Evolutionary conservation across 352 stramenopile genomes (phyloP), one percentile per base, ranked within the genome.

Genomic region (Phytopythium delawarense): DNA sequence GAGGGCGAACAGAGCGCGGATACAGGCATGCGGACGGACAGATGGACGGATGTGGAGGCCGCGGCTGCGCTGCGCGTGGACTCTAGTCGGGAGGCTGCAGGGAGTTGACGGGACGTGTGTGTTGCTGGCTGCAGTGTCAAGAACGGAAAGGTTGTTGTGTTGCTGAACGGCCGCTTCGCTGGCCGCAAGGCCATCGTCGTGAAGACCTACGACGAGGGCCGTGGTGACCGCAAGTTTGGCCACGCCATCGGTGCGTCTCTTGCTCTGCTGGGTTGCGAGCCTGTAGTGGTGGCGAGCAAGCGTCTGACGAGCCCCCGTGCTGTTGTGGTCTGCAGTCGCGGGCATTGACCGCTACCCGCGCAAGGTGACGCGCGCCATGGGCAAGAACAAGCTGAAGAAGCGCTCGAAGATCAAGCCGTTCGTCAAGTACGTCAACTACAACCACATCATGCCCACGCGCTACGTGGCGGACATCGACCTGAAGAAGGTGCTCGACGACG

Each of bases 391-490:
- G 90, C 87, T 99, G 50, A 90, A 96, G 72, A 98, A 99, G 88
- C 83, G 94, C 75, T 96, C 91, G 30, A 98, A 98, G 81, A 90
- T 99, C 62, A 99, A 99, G 86, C 97, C 97, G 51, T 99, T 99
- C 79, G 86, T 99, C 57, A 99, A 99, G 87, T 98, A 98, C 84
- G 88, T 99, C 69, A 99, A 99, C 90, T 98, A 98, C 79, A 98
- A 98, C 88, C 98, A 99, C 85, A 91, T 99, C 72, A 99, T 99
- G 94, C 98, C 98, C 63, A 99, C 97, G 58, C 96, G 98, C 75
- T 99, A 99, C 81, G 86, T 98, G 50, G 96, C 98, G 35, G 98
- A 99, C 88, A 97, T 99, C 72, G 97, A 99, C 84, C 81, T 99
- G 65, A 99, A 99, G 92, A 99, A 99, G 87, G 87, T 99, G 61